Evolutionary conservation across 768 basidiomycete species (phyloP).

Genomic region (Chalciporus sphaerocephalus): DNA sequence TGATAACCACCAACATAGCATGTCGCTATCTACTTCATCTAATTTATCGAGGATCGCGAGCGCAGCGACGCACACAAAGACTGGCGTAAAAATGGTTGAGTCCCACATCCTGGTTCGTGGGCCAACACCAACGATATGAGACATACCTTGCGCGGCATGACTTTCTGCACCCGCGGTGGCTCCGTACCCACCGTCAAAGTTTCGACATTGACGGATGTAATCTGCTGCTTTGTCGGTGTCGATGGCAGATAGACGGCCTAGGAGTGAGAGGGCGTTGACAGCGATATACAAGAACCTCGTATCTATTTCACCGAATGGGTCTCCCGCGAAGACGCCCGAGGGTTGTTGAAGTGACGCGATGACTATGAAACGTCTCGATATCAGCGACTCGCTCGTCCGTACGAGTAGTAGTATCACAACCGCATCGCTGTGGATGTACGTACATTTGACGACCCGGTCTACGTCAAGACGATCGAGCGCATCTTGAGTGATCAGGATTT

Average conservation of each 20-base stretch:
- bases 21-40: slow-evolving; percentile 74
- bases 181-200: slow-evolving; percentile 97
- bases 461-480: slow-evolving; percentile 69
- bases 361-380: slow-evolving; percentile 42
- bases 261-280: slow-evolving; percentile 75
- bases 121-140: too few species aligned
- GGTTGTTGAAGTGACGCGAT: slow-evolving; percentile 78
- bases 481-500: slow-evolving; percentile 83
- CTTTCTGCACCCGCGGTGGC: slow-evolving; percentile 81
- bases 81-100: slow-evolving; percentile 38
- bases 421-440: slow-evolving; percentile 27
- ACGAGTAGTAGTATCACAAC: too few species aligned
- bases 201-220: slow-evolving; percentile 75
- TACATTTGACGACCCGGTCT: slow-evolving; percentile 71
- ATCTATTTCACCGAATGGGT: neutral
- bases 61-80: slow-evolving; percentile 85
- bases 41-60: slow-evolving; percentile 83
- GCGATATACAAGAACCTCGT: slow-evolving; percentile 90
- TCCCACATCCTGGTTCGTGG: neutral
- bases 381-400: neutral
- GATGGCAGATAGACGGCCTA: slow-evolving; percentile 68
- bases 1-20: slow-evolving; percentile 87
- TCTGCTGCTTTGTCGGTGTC: slow-evolving; percentile 62
- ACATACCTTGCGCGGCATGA: slow-evolving; percentile 82
- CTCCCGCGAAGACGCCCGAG: neutral